Conservation (phyloP, 2,329 filamentous ascomycete genomes). For the Colletotrichum echinochloae region DNA sequence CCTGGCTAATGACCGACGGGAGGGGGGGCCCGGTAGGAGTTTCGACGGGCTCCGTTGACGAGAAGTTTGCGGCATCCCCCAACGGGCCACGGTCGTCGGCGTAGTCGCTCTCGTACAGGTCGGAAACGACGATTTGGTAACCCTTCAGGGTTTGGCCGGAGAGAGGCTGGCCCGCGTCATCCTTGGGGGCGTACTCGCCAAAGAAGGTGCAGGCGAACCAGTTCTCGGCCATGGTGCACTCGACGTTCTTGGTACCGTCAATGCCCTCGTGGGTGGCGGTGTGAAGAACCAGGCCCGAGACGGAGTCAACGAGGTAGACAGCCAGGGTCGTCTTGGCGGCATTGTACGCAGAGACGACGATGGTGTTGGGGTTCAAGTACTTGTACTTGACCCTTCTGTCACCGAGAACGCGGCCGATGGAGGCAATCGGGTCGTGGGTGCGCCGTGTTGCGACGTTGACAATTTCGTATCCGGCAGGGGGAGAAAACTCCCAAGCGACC, state of each 20-base stretch:
- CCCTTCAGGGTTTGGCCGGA: conserved; percentile 75
- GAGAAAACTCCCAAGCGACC: conserved; percentile 79
- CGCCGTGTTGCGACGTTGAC: conserved; percentile 76
- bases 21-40: conserved; percentile 66
- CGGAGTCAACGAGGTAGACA: conserved; percentile 85
- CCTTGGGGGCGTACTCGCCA: conserved; percentile 68
- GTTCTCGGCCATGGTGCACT: conserved; percentile 89
- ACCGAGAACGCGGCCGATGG: conserved; percentile 92
- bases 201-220: conserved; percentile 92
- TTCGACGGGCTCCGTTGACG: conserved; percentile 77
- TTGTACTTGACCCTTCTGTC: conserved; percentile 97
- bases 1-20: conserved; percentile 82
- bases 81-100: conserved; percentile 88
- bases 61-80: conserved; percentile 77
- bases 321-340: conserved; percentile 70
- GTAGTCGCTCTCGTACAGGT: conserved; percentile 88
- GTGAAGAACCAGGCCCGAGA: conserved; percentile 84
- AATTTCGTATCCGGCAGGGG: conserved; percentile 75
- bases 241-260: conserved; percentile 78
- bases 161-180: conserved; percentile 52
- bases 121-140: conserved; percentile 86
- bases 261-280: conserved; percentile 78
- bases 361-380: conserved; percentile 89
- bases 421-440: conserved; percentile 87
- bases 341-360: conserved; percentile 78